These are phyloP conservation scores for Nitzschia inconspicua DNA, from an alignment of 108 stramenopile species.

Conservation along the genomic window DNA sequence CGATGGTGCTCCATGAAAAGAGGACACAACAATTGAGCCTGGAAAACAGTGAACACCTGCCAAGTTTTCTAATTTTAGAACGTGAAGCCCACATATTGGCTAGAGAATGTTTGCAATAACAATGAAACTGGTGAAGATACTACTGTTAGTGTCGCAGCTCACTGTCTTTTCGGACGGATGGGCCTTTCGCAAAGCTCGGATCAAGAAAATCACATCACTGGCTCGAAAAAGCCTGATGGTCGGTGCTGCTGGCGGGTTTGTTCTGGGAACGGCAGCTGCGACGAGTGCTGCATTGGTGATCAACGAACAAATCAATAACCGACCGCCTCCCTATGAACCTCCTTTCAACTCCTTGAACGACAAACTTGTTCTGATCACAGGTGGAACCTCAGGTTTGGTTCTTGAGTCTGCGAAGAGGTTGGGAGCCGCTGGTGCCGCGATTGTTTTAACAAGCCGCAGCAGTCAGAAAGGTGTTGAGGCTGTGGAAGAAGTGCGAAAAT, in stretches of 20 bases:
- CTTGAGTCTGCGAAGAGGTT: conserved; percentile 78
- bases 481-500: conserved; percentile 45
- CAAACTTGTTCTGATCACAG: conserved; percentile 73
- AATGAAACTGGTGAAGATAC: too few species aligned
- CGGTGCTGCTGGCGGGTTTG: conserved; percentile 14
- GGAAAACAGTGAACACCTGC: too few species aligned
- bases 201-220: conserved; percentile 4
- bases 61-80: too few species aligned
- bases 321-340: conserved; percentile 12
- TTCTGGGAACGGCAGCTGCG: conserved; percentile 16
- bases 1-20: too few species aligned
- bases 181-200: background rate
- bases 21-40: too few species aligned
- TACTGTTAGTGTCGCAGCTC: too few species aligned
- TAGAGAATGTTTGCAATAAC: too few species aligned
- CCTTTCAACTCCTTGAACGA: conserved; percentile 39
- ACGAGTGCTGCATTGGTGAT: conserved; percentile 18
- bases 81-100: too few species aligned
- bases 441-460: conserved; percentile 66
- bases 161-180: background rate
- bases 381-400: conserved; percentile 74
- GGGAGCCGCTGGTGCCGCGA: conserved; percentile 70
- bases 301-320: background rate
- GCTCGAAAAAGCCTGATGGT: conserved; percentile 16
- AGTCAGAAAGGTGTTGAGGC: conserved; percentile 51